Conservation (phyloP, 2,329 filamentous ascomycete species). For the Paecilomyces sp. region DNA sequence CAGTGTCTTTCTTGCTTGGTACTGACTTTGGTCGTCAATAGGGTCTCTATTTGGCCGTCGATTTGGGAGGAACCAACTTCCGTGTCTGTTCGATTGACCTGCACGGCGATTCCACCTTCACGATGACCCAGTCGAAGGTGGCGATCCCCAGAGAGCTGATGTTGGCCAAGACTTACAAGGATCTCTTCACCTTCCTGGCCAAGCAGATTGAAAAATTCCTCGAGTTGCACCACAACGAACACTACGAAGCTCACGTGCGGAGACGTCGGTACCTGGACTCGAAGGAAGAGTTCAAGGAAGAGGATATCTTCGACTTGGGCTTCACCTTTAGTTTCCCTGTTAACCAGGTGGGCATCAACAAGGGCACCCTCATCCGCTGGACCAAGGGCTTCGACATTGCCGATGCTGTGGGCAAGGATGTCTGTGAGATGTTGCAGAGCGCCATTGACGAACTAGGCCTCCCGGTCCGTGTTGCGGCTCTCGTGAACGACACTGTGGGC, state of each 20-base stretch:
- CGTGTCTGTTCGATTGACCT: constrained; percentile 92
- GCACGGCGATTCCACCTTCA: constrained; percentile 92
- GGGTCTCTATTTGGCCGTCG: constrained; percentile 93
- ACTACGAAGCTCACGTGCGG: constrained; percentile 65
- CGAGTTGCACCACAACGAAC: constrained; percentile 76
- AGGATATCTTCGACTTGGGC: constrained; percentile 85
- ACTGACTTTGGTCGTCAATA: constrained; percentile 28
- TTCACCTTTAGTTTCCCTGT: constrained; percentile 99
- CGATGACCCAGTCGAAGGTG: constrained; percentile 86
- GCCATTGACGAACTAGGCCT: constrained; percentile 83
- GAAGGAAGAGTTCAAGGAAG: constrained; percentile 55
- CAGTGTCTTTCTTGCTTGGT: constrained; percentile 10
- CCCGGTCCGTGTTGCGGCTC: constrained; percentile 86
- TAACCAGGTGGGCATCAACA: constrained; percentile 89
- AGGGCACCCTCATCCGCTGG: constrained; percentile 89
- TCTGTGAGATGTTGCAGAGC: constrained; percentile 78
- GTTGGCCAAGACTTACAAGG: constrained; percentile 75
- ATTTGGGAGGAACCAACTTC: constrained; percentile 97
- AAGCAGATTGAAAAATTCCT: constrained; percentile 89
- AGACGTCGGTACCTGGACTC: constrained; percentile 57
- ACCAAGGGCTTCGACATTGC: constrained; percentile 97
- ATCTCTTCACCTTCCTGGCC: constrained; percentile 88
- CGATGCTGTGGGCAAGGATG: constrained; percentile 91
- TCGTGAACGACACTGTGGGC: constrained; percentile 96
- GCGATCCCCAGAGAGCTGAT: constrained; percentile 85